These are phyloP conservation scores for Nasturtium officinale DNA, from an alignment of 345 rosid species.

Conservation along the genomic window DNA sequence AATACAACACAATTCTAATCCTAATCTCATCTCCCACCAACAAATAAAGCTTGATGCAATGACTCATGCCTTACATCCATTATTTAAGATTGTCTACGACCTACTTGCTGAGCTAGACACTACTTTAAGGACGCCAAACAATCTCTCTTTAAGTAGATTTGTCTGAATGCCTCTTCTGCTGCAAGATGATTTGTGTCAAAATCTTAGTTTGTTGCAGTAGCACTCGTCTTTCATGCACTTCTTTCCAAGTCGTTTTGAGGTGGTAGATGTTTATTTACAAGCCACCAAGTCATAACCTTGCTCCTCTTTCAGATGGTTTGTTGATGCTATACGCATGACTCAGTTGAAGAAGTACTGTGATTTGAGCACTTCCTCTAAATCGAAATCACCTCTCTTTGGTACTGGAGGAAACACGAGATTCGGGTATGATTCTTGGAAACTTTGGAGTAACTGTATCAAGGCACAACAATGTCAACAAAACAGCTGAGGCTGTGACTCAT, in stretches of 20 bases:
- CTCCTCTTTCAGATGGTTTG: not conserved
- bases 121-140: slow-evolving; percentile 14
- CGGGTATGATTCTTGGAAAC: slow-evolving; percentile 77
- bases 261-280: slow-evolving; percentile 40
- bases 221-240: slow-evolving; percentile 1
- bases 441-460: slow-evolving; percentile 73
- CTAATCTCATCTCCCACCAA: slow-evolving; percentile 7
- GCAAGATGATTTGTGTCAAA: slow-evolving; percentile 22
- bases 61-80: slow-evolving; percentile 18
- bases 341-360: slow-evolving; percentile 95
- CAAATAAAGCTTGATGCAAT: not conserved
- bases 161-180: slow-evolving; percentile 24
- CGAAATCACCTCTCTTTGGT: slow-evolving; percentile 83
- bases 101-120: slow-evolving; percentile 16
- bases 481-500: not conserved
- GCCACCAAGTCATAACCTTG: slow-evolving; percentile 31
- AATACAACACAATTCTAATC: slow-evolving; percentile 31
- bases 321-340: slow-evolving; percentile 29
- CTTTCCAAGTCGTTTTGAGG: slow-evolving; percentile 2
- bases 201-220: slow-evolving; percentile 22
- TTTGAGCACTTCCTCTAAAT: slow-evolving; percentile 68
- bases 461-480: slow-evolving; percentile 31
- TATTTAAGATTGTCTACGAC: slow-evolving; percentile 15
- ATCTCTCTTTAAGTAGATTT: not conserved
- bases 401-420: slow-evolving; percentile 72